Base-by-base conservation (phyloP, 306 rosid species). In the Benincasa hispida region DNA sequence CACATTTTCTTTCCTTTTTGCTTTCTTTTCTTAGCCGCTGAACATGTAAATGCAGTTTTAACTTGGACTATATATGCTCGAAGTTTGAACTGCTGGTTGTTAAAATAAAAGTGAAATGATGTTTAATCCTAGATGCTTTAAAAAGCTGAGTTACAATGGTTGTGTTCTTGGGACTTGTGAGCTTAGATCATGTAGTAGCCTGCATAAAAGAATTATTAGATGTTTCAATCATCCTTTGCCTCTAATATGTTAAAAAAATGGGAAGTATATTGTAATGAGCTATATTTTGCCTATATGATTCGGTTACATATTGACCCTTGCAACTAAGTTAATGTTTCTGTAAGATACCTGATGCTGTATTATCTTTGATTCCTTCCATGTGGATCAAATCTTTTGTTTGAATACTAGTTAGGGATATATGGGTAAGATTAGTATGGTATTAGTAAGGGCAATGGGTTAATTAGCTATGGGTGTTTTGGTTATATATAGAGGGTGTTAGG, bases 1-100 rank as follows among this genome's bases (percentile, higher is more conserved):
- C 70, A 69, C 54, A 10, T 81, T 75, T 28, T 48, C 47, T 17
- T 25, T 5, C 45, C 1, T 62, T 47, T 74, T 66, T 60, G 58
- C 74, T 83, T 53, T 78, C 58, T 67, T 67, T 68, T 39, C n/a
- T 68, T 66, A n/a, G 18, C 17, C 50, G n/a, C 50, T 63, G 28
- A 65, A n/a, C 6, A 19, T 35, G 17, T 37, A 34, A 21, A 39
- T 68, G 10, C 39, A 12, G 5, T 67, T 67, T 27, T 68, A 41
- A 34, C 34, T 67, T 24, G 10, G 54, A 74, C 62, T 69, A 42
- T 18, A 22, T 21, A 21, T 12, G 54, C 30, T 42, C 19, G 14
- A 47, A 15, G n/a, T n/a, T n/a, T n/a, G n/a, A n/a, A n/a, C 32
- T 69, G 6, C 39, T 25, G 35, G 32, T 39, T 47, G 57, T 69